Conservation (phyloP, 176 grass and related monocot genomes). For the Oryza meridionalis region DNA sequence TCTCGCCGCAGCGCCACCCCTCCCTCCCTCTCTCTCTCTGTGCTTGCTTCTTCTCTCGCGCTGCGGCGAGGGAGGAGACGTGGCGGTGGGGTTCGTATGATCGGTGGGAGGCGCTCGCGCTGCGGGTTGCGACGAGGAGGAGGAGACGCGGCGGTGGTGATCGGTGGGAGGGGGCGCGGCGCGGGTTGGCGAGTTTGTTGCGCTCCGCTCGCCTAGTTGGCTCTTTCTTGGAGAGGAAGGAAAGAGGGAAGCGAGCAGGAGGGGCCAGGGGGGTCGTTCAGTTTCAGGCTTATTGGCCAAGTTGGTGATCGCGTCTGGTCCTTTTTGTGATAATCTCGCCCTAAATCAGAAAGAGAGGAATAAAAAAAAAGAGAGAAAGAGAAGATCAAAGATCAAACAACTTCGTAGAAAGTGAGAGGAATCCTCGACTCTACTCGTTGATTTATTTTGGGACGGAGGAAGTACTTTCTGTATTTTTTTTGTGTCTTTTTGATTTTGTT, state of each 20-base stretch:
- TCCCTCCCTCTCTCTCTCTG: neutral
- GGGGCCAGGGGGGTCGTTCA: neutral
- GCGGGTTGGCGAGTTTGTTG: slow-evolving; percentile 36
- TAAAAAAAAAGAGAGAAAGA: neutral
- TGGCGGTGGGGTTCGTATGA: neutral
- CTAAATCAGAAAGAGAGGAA: no score
- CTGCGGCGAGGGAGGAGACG: neutral
- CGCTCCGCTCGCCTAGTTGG: slow-evolving; percentile 23
- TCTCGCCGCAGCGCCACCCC: neutral
- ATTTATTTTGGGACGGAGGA: no score
- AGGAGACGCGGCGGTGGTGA: no score
- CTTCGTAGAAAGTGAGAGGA: neutral
- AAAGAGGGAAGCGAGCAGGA: neutral
- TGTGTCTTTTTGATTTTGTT: neutral
- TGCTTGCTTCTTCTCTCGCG: neutral
- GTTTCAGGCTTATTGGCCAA: neutral
- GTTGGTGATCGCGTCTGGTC: neutral
- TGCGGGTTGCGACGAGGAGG: no score
- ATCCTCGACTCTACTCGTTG: neutral
- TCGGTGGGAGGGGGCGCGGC: neutral
- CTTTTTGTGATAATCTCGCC: neutral
- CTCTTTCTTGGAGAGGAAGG: slow-evolving; percentile 56
- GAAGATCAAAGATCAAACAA: neutral
- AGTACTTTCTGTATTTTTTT: no score
- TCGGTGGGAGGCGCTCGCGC: neutral